phyloP scores from a whole-genome alignment of 1,284 basidiomycete genomes.

The Ganoderma boninense region DNA sequence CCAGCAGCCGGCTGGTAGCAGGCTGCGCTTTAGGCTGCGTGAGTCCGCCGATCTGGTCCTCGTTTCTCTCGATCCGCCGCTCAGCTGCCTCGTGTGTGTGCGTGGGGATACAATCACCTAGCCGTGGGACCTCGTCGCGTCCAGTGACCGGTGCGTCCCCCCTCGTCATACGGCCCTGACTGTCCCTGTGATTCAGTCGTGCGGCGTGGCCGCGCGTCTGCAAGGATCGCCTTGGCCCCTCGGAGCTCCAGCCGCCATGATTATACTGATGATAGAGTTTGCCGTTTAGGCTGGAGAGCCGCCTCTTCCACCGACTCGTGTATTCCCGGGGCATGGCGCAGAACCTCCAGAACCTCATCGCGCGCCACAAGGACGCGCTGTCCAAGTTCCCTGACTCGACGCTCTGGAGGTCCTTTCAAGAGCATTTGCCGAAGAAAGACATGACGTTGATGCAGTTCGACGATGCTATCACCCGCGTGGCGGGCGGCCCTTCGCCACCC shows the following conservation, averaged over 20 bases:
- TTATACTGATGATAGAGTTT: constrained; percentile 18
- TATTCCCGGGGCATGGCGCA: constrained; percentile 88
- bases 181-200: constrained; percentile 4
- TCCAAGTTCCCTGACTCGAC: constrained; percentile 58
- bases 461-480: constrained; percentile 71
- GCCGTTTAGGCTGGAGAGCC: constrained; percentile 62
- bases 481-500: constrained; percentile 81
- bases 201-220: constrained; percentile 11
- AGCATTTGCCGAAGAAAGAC: constrained; percentile 55
- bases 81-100: constrained; percentile 25
- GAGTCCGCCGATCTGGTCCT: constrained; percentile 41
- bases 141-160: constrained; percentile 59
- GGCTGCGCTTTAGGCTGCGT: constrained; percentile 87
- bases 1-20: constrained; percentile 76
- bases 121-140: constrained; percentile 81
- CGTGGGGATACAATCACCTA: constrained; percentile 39
- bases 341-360: constrained; percentile 78
- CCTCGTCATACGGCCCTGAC: constrained; percentile 5
- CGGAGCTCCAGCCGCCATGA: constrained; percentile 2
- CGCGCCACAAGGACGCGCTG: constrained; percentile 63
- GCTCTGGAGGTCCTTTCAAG: constrained; percentile 56
- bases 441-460: constrained; percentile 73
- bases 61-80: constrained; percentile 16
- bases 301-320: constrained; percentile 71
- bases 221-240: not conserved